Evolutionary conservation across 352 stramenopile species (phyloP), one percentile per base, ranked within the genome.

Genomic region (Hyphochytrium catenoides): DNA sequence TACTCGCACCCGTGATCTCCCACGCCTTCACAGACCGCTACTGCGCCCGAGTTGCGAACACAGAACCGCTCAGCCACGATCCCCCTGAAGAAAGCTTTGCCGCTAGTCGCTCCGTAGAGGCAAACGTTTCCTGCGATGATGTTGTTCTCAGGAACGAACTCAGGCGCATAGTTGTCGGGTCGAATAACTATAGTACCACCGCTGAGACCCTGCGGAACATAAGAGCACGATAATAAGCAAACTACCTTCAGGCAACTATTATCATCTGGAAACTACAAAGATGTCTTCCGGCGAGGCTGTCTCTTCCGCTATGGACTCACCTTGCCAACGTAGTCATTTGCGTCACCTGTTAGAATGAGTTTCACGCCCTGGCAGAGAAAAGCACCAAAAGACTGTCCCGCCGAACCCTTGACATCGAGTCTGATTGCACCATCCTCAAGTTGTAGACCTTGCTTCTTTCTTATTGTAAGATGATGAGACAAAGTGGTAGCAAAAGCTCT

Each of bases 321-420:
- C 59, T 95, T 96, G 46, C 82, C 83, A 17, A 88, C 77, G 48
- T 93, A 93, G 55, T 96, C 86, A 54, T 96, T 95, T 26, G 79
- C 83, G 59, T 95, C 86, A 28, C 86, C 86, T 29, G 88, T 62
- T 18, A 88, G 52, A 23, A 49, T 37, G 16, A 87, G 31, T 21
- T n/a, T n/a, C 34, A 76, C 50, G 26, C 66, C 72, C 20, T 59
- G 50, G n/a, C 78, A 43, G 26, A 54, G 52, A 36, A 82, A 87
- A 11, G 67, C 66, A 26, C 12, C 12, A 30, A n/a, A n/a, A n/a
- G n/a, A n/a, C n/a, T n/a, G n/a, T n/a, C n/a, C n/a, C n/a, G n/a
- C n/a, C n/a, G n/a, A n/a, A n/a, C n/a, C n/a, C n/a, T n/a, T n/a
- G n/a, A n/a, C n/a, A n/a, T n/a, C n/a, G n/a, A n/a, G n/a, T n/a